Evolutionary conservation across 106 monocot species (phyloP), one percentile per base, ranked within the genome.

Genomic region (Platanthera zijinensis): DNA sequence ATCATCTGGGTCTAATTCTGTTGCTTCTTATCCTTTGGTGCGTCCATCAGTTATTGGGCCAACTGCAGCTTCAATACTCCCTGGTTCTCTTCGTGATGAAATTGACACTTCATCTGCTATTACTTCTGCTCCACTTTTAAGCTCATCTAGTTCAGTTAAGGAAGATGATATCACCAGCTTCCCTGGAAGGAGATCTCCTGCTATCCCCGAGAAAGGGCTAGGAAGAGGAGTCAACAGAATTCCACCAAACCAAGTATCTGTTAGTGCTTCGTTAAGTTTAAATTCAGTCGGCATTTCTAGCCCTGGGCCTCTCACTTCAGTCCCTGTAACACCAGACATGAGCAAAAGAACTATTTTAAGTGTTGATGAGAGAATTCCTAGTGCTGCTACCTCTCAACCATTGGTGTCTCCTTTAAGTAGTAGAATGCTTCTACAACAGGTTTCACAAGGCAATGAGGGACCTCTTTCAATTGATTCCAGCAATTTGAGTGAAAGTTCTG

Each of bases 141-240:
- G 75, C 61, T 61, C 82, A 45, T 77, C 89, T 7, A 71, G 1
- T 56, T 77, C 84, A 57, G 63, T 81, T 15, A 96, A 93, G 76
- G 93, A 96, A 57, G 96, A 93, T 70, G 91, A 91, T 83, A 87
- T 45, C 74, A 69, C 67, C 69, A 81, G 10, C 48, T 83, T 91
- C 45, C 82, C 87, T 56, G 78, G 53, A 17, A 92, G 82, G 52
- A 86, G 87, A 72, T 96, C 96, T 69, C 96, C 96, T 61, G 86
- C 87, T n/a, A 82, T 89, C 73, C 89, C 78, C 78, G 94, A 94
- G 71, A 79, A 83, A 67, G 79, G 80, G 19, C 52, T 86, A 45
- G 88, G 86, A 19, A 87, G 90, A 59, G 86, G 94, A 32, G 75
- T 80, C 14, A 78, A 51, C 57, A 81, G 90, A 72, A 87, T 79